These are phyloP conservation scores for Lentinula edodes DNA, from an alignment of 768 basidiomycete genomes.

Conservation along the genomic window DNA sequence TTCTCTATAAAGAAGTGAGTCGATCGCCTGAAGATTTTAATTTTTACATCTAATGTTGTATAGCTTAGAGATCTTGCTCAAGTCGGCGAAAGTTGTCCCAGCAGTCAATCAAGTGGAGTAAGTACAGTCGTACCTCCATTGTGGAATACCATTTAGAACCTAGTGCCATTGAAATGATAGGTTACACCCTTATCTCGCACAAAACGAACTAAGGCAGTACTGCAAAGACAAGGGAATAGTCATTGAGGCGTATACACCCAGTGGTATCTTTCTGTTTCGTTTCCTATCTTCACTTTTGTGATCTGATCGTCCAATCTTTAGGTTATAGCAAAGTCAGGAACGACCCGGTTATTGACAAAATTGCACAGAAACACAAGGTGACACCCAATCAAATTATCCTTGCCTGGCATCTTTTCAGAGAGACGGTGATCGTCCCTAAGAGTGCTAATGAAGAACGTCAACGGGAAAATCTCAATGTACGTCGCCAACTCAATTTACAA, in stretches of 20 bases:
- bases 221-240: conserved; percentile 28
- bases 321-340: conserved; percentile 38
- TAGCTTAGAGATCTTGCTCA: conserved; percentile 13
- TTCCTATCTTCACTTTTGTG: neutral
- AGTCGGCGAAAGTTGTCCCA: conserved; percentile 18
- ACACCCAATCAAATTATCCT: conserved; percentile 43
- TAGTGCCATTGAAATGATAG: neutral
- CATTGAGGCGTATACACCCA: conserved; percentile 32
- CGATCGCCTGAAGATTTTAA: neutral
- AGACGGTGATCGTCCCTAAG: conserved; percentile 40
- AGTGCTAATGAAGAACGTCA: conserved; percentile 41
- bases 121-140: neutral
- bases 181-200: conserved; percentile 21
- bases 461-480: conserved; percentile 43
- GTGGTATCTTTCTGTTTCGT: neutral
- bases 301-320: conserved; percentile 9
- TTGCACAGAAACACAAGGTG: conserved; percentile 44
- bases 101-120: conserved; percentile 27
- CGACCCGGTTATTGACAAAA: conserved; percentile 36
- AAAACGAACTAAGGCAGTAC: conserved; percentile 26
- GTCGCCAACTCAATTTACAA: conserved; percentile 8
- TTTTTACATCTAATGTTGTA: neutral
- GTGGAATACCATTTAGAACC: neutral
- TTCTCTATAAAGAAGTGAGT: conserved; percentile 51
- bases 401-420: conserved; percentile 46